phyloP scores from a whole-genome alignment of 768 basidiomycete species.

The button mushroom (Agaricus bisporus) region DNA sequence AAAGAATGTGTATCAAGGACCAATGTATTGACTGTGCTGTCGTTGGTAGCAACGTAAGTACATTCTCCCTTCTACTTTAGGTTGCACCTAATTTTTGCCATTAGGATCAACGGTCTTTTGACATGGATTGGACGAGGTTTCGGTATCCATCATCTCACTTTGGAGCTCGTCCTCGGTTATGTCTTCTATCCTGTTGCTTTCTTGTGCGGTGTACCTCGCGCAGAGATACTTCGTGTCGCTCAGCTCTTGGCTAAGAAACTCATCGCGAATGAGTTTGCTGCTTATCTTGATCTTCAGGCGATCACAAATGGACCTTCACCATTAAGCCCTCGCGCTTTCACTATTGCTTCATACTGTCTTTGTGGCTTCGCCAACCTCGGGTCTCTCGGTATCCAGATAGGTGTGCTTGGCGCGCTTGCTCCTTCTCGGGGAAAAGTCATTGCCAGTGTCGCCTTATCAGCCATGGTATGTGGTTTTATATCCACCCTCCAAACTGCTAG shows the following conservation, averaged over 20 bases:
- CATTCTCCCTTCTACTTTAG: neutral
- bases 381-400: conserved; percentile 77
- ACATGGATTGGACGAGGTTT: conserved; percentile 89
- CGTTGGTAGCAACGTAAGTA: conserved; percentile 61
- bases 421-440: conserved; percentile 63
- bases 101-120: conserved; percentile 71
- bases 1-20: conserved; percentile 35
- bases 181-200: conserved; percentile 85
- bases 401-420: conserved; percentile 39
- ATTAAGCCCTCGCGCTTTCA: conserved; percentile 67
- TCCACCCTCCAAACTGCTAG: conserved; percentile 31
- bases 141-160: conserved; percentile 73
- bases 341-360: conserved; percentile 81
- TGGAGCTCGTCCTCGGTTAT: conserved; percentile 83
- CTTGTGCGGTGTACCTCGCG: conserved; percentile 71
- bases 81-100: neutral
- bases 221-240: conserved; percentile 77
- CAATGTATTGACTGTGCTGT: conserved; percentile 80
- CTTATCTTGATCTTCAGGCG: conserved; percentile 56
- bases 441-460: conserved; percentile 56
- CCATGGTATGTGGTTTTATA: conserved; percentile 26
- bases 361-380: conserved; percentile 90
- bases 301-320: conserved; percentile 40
- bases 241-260: conserved; percentile 83
- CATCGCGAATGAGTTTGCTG: conserved; percentile 82